Evolutionary conservation across 805 yeast species (phyloP), one percentile per base, ranked within the genome.

Genomic region (Saccharomycopsis fodiens): DNA sequence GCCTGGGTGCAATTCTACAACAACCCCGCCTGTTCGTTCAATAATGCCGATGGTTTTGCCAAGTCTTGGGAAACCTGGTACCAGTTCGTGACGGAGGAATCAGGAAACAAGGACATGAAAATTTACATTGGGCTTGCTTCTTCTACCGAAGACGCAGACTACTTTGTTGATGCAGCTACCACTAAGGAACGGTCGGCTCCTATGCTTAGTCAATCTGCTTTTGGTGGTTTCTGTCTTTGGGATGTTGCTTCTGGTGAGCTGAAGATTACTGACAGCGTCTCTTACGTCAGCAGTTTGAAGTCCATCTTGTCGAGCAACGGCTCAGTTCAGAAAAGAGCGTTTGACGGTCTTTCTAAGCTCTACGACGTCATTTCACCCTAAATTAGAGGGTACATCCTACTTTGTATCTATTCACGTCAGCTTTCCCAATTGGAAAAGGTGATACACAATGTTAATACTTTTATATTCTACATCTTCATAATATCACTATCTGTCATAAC

Each of bases 1-100:
- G 74, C 76, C 16, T 78, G 78, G 55, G 69, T 79, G 47, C 85
- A 79, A 63, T 79, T 79, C 62, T 79, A 79, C 68, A 79, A 79
- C 66, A 79, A 79, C 36, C 46, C 42, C 23, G 41, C 46, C 13
- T 46, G 50, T 29, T 46, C 47, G 25, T 46, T 46, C 36, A 46
- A 42, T 38, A 46, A 46, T 31, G 47, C 42, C 15, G 17, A 52
- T 54, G 56, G 54, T 16, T 85, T 79, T 69, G 72, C 72, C 22
- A 75, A 69, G 61, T 48, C 52, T 4, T 48, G 52, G 52, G 20
- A 45, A 6, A 65, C 73, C 39, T 81, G 86, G 86, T 70, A 35
- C 39, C 61, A 71, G 32, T 48, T 39, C 39, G 34, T 41, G 70
- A 59, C 53, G 78, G 76, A 25, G 54, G 62, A 23, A 55, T 59